phyloP scores from a whole-genome alignment of 345 rosid species.

The Boechera retrofracta region DNA sequence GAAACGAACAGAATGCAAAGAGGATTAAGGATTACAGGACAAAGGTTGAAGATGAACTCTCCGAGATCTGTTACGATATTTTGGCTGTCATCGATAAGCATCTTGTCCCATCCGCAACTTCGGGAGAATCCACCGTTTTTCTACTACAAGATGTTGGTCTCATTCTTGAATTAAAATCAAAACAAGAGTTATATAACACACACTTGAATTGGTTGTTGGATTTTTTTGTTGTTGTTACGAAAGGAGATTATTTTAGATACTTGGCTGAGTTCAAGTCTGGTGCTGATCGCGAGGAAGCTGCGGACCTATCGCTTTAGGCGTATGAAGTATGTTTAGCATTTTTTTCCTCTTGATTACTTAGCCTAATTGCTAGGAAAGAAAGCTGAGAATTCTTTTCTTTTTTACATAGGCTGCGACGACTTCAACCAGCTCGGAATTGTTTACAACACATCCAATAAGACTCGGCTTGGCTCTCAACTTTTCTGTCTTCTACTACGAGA shows the following conservation, averaged over 20 bases:
- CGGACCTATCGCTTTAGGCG: conserved; percentile 53
- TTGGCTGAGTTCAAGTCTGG: conserved; percentile 61
- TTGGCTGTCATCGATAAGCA: conserved; percentile 58
- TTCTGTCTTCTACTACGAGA: conserved; percentile 88
- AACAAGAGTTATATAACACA: background rate
- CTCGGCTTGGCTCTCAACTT: conserved; percentile 86
- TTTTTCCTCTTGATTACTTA: background rate
- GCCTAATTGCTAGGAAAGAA: background rate
- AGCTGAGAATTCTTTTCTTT: background rate
- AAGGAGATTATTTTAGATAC: conserved; percentile 66
- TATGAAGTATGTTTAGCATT: conserved; percentile 42
- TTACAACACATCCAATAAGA: conserved; percentile 83
- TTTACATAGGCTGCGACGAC: conserved; percentile 45
- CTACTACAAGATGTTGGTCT: conserved; percentile 63
- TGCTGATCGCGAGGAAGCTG: conserved; percentile 56
- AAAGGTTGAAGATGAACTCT: conserved; percentile 77
- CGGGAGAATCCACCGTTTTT: conserved; percentile 84
- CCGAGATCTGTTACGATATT: conserved; percentile 73
- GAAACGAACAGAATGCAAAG: conserved; percentile 71
- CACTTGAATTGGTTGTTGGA: background rate
- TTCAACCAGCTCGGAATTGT: conserved; percentile 61
- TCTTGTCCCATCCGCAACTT: conserved; percentile 67
- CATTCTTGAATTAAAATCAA: background rate
- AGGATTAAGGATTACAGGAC: conserved; percentile 73
- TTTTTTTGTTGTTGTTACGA: conserved; percentile 45